phyloP scores from a whole-genome alignment of 805 yeast species.

The Monosporozyma servazzii region DNA sequence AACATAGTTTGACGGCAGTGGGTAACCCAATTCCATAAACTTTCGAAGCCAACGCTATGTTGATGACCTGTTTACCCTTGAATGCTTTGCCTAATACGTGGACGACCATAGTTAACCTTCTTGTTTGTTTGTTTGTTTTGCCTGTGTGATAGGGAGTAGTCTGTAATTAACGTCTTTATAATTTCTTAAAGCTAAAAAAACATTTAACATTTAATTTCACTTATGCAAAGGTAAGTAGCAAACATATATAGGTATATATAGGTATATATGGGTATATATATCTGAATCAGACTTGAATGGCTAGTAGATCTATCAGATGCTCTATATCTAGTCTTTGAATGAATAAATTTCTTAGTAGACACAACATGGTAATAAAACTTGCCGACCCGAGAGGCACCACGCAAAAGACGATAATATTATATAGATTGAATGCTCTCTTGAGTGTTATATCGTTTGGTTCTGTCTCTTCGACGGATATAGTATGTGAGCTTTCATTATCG shows the following conservation, averaged over 20 bases:
- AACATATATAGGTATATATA: background rate
- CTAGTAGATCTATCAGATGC: conserved; percentile 22
- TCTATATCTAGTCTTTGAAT: conserved; percentile 60
- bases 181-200: too few species aligned
- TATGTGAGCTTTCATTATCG: background rate
- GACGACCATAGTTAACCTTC: too few species aligned
- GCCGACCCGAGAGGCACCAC: conserved; percentile 98
- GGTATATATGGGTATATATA: background rate
- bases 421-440: conserved; percentile 68
- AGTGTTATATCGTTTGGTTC: background rate
- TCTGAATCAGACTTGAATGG: background rate
- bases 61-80: conserved; percentile 33
- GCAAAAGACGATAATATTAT: conserved; percentile 86
- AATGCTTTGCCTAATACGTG: conserved; percentile 45
- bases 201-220: too few species aligned
- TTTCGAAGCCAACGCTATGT: conserved; percentile 63
- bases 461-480: background rate
- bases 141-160: background rate
- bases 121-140: conserved; percentile 10
- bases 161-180: too few species aligned
- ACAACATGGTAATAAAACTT: conserved; percentile 85
- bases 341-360: conserved; percentile 62
- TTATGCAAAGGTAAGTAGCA: background rate
- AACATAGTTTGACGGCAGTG: conserved; percentile 68
- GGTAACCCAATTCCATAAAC: conserved; percentile 80